These are phyloP conservation scores for Cubamyces sp. DNA, from an alignment of 768 basidiomycete species.

Conservation along the genomic window DNA sequence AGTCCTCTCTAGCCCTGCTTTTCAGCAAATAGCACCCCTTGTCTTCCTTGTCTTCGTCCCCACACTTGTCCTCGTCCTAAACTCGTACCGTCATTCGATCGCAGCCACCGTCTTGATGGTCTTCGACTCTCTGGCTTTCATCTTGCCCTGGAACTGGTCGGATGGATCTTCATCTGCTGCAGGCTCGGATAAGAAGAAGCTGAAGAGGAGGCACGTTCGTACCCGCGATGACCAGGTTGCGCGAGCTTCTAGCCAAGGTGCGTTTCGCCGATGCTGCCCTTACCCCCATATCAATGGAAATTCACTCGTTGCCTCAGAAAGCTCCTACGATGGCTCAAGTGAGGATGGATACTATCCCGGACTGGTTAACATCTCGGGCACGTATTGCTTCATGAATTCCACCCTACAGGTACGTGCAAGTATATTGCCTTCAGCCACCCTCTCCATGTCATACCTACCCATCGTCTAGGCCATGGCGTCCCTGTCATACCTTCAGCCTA, in stretches of 20 bases:
- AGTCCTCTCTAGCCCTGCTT: slow-evolving; percentile 30
- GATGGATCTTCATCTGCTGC: slow-evolving; percentile 24
- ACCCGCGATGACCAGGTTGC: slow-evolving; percentile 62
- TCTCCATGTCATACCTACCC: background rate
- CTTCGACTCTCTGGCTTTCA: slow-evolving; percentile 57
- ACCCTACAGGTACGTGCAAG: slow-evolving; percentile 72
- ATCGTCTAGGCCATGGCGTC: slow-evolving; percentile 83
- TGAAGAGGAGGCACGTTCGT: slow-evolving; percentile 53
- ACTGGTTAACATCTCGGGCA: slow-evolving; percentile 93
- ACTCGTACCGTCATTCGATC: slow-evolving; percentile 32
- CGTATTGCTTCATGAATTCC: slow-evolving; percentile 98
- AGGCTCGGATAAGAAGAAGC: slow-evolving; percentile 40
- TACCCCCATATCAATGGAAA: background rate
- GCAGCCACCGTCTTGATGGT: slow-evolving; percentile 48
- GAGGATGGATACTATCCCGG: slow-evolving; percentile 74
- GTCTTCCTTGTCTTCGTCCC: slow-evolving; percentile 53
- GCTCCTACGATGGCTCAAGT: slow-evolving; percentile 18
- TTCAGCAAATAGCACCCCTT: slow-evolving; percentile 63
- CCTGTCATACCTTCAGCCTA: slow-evolving; percentile 76
- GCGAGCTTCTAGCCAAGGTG: slow-evolving; percentile 28
- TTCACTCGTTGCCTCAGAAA: slow-evolving; percentile 1
- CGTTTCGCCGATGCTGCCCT: background rate
- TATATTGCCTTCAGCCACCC: background rate
- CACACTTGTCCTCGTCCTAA: slow-evolving; percentile 38
- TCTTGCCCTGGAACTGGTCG: slow-evolving; percentile 71